A percentile compares a stretch with the other conserved stretches of the same genome.
These are phyloP conservation scores for Trypanosoma conorhini DNA, from an alignment of 208 protist species.

Conservation along the genomic window DNA sequence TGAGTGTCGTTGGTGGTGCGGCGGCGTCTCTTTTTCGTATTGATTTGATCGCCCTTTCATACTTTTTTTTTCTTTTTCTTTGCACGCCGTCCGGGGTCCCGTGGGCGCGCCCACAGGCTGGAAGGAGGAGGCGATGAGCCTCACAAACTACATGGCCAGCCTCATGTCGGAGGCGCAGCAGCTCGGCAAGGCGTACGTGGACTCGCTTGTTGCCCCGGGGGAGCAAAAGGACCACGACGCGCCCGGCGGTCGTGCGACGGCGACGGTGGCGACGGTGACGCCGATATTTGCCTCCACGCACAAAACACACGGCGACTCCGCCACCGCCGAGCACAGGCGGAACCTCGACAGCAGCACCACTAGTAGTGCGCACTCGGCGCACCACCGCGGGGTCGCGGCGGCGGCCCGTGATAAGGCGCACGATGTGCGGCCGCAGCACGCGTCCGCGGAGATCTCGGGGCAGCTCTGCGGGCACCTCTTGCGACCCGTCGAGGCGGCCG, in stretches of 20 bases:
- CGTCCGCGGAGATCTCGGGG: background rate
- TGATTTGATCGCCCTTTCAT: too few relatives aligned
- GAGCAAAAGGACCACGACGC: background rate
- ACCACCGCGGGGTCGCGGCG: background rate
- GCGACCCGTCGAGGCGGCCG: background rate
- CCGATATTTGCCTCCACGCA: too few relatives aligned
- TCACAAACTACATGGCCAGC: conserved; percentile 28
- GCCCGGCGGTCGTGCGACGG: background rate
- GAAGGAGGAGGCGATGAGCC: conserved; percentile 9
- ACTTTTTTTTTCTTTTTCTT: conserved; percentile 13
- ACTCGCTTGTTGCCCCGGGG: conserved; percentile 18
- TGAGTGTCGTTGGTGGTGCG: too few relatives aligned
- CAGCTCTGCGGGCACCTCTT: background rate
- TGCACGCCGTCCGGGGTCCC: background rate
- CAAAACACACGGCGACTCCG: background rate
- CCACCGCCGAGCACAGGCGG: background rate
- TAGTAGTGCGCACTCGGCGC: background rate
- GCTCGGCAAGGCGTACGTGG: conserved; percentile 24
- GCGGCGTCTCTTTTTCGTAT: too few relatives aligned
- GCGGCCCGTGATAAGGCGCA: background rate
- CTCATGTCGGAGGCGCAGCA: conserved; percentile 28
- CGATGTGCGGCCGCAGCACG: background rate
- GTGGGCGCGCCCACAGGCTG: background rate
- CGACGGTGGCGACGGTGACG: background rate
- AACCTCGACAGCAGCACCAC: background rate